Base-by-base conservation (phyloP, 495 filamentous ascomycete genomes). In the Rhypophila decipiens region DNA sequence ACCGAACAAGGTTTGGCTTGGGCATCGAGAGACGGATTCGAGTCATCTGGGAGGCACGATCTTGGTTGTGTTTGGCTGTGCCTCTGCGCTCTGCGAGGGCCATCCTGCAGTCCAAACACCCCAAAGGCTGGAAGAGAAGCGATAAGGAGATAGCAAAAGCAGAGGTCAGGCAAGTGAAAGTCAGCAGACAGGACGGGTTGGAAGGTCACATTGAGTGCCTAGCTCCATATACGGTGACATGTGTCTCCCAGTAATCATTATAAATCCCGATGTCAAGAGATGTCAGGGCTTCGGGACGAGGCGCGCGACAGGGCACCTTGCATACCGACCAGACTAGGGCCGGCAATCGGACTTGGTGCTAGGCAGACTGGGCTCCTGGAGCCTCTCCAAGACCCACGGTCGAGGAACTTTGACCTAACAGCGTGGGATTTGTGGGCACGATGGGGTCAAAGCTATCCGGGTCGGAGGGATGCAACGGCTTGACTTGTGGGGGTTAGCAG, bases 131-230 rank as follows among this genome's bases (percentile, higher is more conserved):
- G 18, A 5, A 37, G 10, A 17, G 15, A 15, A 11, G 35, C 10
- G 35, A 37, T 5, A 37, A 5, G 29, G 8, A 37, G 9, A 17
- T 9, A 11, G 35, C 35, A 37, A 9, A 37, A 37, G 9, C 7
- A 33, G 29, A 33, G 13, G 29, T n/a, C 13, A 31, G 13, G 27
- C 27, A 7, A 15, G 35, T 37, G 35, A 5, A 37, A 17, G 15
- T 11, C 9, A 37, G 35, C 15, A 37, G 15, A 15, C 35, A 37
- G 5, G 10, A 23, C 8, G 19, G 20, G 10, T 10, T 23, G 38
- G 38, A 40, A 40, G 38, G 38, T 40, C 38, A 40, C 38, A 40
- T 40, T 18, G n/a, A 22, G 38, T 22, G 27, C 13, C 13, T 13
- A 40, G 8, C 19, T 5, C n/a, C 38, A 23, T 23, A 21, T 13